phyloP scores from a whole-genome alignment of 2,329 filamentous ascomycete genomes.

The Mollisia scopiformis region DNA sequence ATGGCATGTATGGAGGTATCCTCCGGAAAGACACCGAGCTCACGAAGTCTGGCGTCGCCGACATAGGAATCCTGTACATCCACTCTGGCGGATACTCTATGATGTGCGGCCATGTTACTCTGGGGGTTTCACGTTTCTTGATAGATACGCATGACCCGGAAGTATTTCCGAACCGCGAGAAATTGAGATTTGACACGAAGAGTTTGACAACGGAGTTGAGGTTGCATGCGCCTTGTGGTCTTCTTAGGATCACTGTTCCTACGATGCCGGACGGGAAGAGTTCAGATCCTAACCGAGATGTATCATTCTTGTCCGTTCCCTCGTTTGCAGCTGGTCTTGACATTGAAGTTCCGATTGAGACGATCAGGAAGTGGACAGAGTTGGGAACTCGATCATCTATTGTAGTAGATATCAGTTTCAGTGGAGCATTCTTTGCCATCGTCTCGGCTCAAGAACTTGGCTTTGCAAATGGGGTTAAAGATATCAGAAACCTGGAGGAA shows the following conservation, averaged over 20 bases:
- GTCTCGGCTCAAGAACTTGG: neutral
- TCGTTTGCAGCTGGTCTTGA: slow-evolving; percentile 4
- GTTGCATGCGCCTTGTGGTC: slow-evolving; percentile 5
- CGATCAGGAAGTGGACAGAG: neutral
- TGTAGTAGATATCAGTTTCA: neutral
- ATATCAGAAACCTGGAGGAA: neutral
- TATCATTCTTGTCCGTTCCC: slow-evolving; percentile 1
- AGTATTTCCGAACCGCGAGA: neutral
- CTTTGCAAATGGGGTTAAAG: neutral
- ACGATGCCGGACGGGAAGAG: neutral
- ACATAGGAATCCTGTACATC: neutral
- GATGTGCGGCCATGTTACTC: neutral
- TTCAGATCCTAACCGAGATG: neutral
- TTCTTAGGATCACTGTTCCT: slow-evolving; percentile 1
- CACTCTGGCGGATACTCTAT: neutral
- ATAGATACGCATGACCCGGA: neutral
- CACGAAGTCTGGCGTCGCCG: neutral
- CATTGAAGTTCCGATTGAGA: neutral
- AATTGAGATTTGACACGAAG: neutral
- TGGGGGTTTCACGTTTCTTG: neutral
- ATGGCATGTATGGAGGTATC: neutral
- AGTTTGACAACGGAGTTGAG: slow-evolving; percentile 1
- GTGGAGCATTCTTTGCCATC: neutral
- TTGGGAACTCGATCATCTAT: neutral
- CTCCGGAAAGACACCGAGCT: neutral